A percentile compares a stretch with the other conserved stretches of the same genome.
Conservation (phyloP, 371 early-diverging fungal species). For the Mortierella sp. region DNA sequence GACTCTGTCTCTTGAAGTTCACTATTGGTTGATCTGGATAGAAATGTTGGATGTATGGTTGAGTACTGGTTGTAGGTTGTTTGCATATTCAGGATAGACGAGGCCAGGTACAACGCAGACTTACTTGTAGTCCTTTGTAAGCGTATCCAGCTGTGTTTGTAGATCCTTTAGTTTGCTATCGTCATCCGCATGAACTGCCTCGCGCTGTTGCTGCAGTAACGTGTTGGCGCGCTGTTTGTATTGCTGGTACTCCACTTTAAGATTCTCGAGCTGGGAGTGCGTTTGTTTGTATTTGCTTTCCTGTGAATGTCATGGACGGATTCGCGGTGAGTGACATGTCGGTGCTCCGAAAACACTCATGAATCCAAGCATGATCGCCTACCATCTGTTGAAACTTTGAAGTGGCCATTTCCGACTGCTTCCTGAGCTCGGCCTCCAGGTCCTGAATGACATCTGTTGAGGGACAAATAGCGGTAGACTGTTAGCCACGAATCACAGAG, state of each 20-base stretch:
- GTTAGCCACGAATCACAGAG: too few relatives aligned
- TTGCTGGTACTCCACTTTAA: slow-evolving; percentile 64
- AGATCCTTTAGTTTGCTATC: slow-evolving; percentile 36
- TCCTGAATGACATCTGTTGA: slow-evolving; percentile 57
- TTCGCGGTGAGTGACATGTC: too few relatives aligned
- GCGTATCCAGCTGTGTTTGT: slow-evolving; percentile 44
- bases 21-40: slow-evolving; percentile 21
- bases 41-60: background rate
- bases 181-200: slow-evolving; percentile 41
- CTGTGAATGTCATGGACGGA: slow-evolving; percentile 20
- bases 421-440: slow-evolving; percentile 58
- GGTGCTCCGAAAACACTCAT: too few relatives aligned
- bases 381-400: slow-evolving; percentile 64
- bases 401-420: slow-evolving; percentile 56
- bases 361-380: background rate
- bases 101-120: background rate
- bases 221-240: slow-evolving; percentile 69
- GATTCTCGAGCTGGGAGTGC: slow-evolving; percentile 57
- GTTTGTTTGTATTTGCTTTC: slow-evolving; percentile 64
- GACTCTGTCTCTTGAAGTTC: slow-evolving; percentile 52
- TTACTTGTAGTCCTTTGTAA: slow-evolving; percentile 56
- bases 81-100: too few relatives aligned
- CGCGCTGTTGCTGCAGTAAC: slow-evolving; percentile 62
- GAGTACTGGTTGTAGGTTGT: too few relatives aligned
- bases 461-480: too few relatives aligned